Evolutionary conservation across 768 basidiomycete species (phyloP), one percentile per base, ranked within the genome.

Genomic region (Russula foetens): DNA sequence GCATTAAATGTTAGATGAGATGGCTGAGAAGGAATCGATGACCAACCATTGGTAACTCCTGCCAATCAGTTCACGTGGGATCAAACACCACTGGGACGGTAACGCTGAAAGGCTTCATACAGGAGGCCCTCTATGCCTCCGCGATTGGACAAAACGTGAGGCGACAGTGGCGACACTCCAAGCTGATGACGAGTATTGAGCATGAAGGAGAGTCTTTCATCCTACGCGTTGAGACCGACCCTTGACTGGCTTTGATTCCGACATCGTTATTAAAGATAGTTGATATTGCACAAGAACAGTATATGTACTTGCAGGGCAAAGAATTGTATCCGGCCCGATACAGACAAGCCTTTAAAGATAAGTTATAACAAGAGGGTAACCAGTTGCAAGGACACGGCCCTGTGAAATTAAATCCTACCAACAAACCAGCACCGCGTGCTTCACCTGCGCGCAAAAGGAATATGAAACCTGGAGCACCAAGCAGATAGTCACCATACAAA

Each of bases 401-500:
- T 24, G 11, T 11, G 19, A n/a, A 26, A 60, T 23, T 3, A 24
- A 49, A 26, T 29, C 21, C 9, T 45, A 52, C 35, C 19, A 21
- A 57, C 48, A 41, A 26, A 51, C 54, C n/a, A 28, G 23, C 19
- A 2, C 29, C 19, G 24, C 45, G 11, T n/a, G 15, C 21, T 39
- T 62, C 45, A 66, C 53, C 58, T 73, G 71, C 81, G 76, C 46
- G 77, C 71, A 75, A 98, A 98, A 0, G 96, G 96, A 60, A 98
- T 80, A 73, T 94, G 88, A 77, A 95, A 92, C 0, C 90, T 96
- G 19, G 92, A 94, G 45, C n/a, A n/a, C n/a, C n/a, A n/a, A n/a
- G n/a, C n/a, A n/a, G n/a, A n/a, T n/a, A n/a, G n/a, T n/a, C n/a
- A n/a, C n/a, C n/a, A n/a, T n/a, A n/a, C n/a, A n/a, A n/a, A n/a